These are phyloP conservation scores for Crithidia expoeki DNA, from an alignment of 208 protist species.

Conservation along the genomic window DNA sequence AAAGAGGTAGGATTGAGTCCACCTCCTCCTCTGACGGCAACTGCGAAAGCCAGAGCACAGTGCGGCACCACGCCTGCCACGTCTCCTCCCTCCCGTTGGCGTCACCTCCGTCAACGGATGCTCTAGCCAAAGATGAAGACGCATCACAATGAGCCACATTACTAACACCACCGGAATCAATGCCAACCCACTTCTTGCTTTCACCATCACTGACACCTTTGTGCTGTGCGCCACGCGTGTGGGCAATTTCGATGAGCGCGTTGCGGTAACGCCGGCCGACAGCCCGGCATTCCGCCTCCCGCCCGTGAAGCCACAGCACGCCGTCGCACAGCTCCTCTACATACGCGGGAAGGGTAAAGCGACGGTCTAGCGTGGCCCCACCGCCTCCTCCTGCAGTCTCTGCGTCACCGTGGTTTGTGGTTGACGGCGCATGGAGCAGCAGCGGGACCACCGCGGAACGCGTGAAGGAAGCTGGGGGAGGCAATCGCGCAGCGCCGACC, in stretches of 20 bases:
- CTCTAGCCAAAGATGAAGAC: neutral
- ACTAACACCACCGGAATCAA: too few species aligned
- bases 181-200: too few species aligned
- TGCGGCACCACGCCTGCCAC: slow-evolving; percentile 23
- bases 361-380: slow-evolving; percentile 39
- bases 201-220: too few species aligned
- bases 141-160: too few species aligned
- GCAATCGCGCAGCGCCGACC: neutral
- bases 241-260: slow-evolving; percentile 36
- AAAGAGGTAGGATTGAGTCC: slow-evolving; percentile 16
- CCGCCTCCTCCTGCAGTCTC: neutral
- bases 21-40: slow-evolving; percentile 16
- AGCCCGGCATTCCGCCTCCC: slow-evolving; percentile 73
- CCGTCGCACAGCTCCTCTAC: slow-evolving; percentile 73
- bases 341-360: slow-evolving; percentile 64
- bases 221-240: slow-evolving; percentile 1
- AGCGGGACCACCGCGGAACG: slow-evolving; percentile 1
- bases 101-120: neutral
- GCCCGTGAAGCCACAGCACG: slow-evolving; percentile 60
- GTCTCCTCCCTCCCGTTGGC: neutral
- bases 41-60: slow-evolving; percentile 25
- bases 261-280: slow-evolving; percentile 47
- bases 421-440: slow-evolving; percentile 1
- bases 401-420: neutral
- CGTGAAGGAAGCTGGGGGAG: neutral